Conservation (phyloP, 768 basidiomycete species). For the Tylopilus felleus region DNA sequence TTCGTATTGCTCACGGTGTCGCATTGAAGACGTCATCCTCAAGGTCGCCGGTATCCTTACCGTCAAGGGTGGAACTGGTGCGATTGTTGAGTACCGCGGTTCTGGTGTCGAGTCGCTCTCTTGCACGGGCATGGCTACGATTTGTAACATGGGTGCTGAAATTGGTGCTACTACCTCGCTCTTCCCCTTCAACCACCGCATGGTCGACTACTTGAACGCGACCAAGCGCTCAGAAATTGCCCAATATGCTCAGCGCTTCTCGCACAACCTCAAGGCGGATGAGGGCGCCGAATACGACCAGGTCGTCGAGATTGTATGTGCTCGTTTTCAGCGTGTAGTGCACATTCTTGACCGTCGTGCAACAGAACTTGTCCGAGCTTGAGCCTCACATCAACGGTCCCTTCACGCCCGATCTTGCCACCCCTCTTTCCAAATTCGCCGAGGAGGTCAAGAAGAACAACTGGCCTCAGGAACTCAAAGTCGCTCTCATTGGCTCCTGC, state of each 20-base stretch:
- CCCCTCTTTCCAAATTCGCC: slow-evolving; percentile 95
- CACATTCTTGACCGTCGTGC: background rate
- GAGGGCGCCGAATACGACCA: slow-evolving; percentile 91
- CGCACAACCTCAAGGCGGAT: slow-evolving; percentile 88
- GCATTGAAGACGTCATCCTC: slow-evolving; percentile 81
- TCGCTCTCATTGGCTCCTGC: slow-evolving; percentile 97
- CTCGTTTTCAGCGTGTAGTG: background rate
- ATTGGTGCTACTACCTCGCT: slow-evolving; percentile 98
- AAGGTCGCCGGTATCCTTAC: slow-evolving; percentile 99
- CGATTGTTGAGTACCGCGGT: slow-evolving; percentile 96
- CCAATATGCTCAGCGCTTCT: slow-evolving; percentile 82
- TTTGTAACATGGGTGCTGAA: slow-evolving; percentile 99
- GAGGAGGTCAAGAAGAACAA: slow-evolving; percentile 87
- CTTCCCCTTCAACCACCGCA: slow-evolving; percentile 97
- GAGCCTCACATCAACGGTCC: slow-evolving; percentile 99
- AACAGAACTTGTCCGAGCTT: slow-evolving; percentile 88
- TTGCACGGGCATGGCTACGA: slow-evolving; percentile 98
- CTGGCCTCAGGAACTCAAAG: slow-evolving; percentile 97
- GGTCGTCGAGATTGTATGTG: slow-evolving; percentile 81
- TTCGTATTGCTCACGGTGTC: slow-evolving; percentile 8
- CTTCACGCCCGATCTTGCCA: slow-evolving; percentile 99
- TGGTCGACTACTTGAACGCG: slow-evolving; percentile 92
- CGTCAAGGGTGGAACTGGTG: slow-evolving; percentile 98
- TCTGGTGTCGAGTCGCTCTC: slow-evolving; percentile 94
- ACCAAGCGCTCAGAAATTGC: slow-evolving; percentile 89